These are phyloP conservation scores for Aspergillus oerlinghausenensis DNA, from an alignment of 2,329 filamentous ascomycete species.

Conservation along the genomic window DNA sequence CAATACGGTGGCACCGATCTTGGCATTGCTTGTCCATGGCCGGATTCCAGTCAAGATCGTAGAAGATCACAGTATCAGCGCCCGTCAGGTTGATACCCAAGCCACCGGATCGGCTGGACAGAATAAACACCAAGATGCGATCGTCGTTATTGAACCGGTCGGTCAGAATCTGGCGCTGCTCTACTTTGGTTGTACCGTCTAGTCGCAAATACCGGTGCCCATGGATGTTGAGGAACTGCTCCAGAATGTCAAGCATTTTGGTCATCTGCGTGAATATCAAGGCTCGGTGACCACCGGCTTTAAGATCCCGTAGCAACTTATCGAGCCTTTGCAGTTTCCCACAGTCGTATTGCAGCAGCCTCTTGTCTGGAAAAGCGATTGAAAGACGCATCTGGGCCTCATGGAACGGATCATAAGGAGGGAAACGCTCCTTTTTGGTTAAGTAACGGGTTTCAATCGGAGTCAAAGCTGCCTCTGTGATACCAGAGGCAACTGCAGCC, in stretches of 20 bases:
- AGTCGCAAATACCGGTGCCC: slow-evolving; percentile 94
- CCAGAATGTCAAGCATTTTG: slow-evolving; percentile 92
- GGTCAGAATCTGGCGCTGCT: slow-evolving; percentile 90
- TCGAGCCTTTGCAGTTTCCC: slow-evolving; percentile 92
- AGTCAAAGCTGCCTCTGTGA: slow-evolving; percentile 65
- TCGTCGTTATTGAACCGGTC: slow-evolving; percentile 95
- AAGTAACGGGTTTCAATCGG: slow-evolving; percentile 51
- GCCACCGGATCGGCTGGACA: slow-evolving; percentile 90
- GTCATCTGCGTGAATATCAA: slow-evolving; percentile 99
- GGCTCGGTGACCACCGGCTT: slow-evolving; percentile 85
- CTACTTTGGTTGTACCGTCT: slow-evolving; percentile 93
- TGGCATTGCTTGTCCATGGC: slow-evolving; percentile 99
- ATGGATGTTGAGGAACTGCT: slow-evolving; percentile 97
- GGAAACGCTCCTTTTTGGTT: slow-evolving; percentile 46
- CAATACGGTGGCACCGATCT: slow-evolving; percentile 93
- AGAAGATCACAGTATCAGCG: slow-evolving; percentile 97
- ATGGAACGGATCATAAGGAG: slow-evolving; percentile 76
- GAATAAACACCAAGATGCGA: slow-evolving; percentile 89
- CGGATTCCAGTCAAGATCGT: slow-evolving; percentile 98
- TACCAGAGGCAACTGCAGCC: slow-evolving; percentile 74
- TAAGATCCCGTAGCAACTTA: slow-evolving; percentile 76
- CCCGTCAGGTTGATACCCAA: slow-evolving; percentile 95
- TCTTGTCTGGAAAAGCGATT: slow-evolving; percentile 94
- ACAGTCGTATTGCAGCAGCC: slow-evolving; percentile 95
- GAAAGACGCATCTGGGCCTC: slow-evolving; percentile 87